Conservation (phyloP, 768 basidiomycete genomes). For the Sporobolomyces pararoseus region DNA sequence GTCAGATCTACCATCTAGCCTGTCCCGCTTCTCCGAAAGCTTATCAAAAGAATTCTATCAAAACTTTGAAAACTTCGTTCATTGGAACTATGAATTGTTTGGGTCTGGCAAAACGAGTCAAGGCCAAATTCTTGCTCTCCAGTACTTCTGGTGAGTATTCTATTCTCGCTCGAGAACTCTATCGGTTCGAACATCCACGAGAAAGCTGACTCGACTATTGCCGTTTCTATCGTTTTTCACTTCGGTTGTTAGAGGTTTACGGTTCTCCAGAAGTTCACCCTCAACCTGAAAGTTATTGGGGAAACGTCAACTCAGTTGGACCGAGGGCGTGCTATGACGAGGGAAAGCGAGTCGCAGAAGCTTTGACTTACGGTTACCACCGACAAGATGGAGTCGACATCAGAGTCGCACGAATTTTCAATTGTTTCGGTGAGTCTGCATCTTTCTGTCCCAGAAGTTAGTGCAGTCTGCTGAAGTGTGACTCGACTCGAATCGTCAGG, state of each 20-base stretch:
- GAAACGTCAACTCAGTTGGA: constrained; percentile 93
- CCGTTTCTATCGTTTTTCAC: no score
- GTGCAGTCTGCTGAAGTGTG: no score
- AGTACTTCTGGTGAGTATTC: constrained; percentile 75
- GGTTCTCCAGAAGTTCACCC: constrained; percentile 98
- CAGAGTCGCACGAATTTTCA: constrained; percentile 96
- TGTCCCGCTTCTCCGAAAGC: constrained; percentile 63
- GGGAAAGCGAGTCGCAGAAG: constrained; percentile 98
- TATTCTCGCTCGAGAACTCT: background rate
- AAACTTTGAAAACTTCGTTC: constrained; percentile 98
- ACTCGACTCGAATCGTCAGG: no score
- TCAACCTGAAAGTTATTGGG: constrained; percentile 56
- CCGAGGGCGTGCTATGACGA: constrained; percentile 99
- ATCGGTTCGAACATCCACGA: no score
- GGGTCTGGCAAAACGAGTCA: constrained; percentile 91
- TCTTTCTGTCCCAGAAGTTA: no score
- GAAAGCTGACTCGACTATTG: no score
- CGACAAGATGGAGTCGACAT: constrained; percentile 93
- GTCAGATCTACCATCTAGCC: constrained; percentile 90
- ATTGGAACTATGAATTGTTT: constrained; percentile 99
- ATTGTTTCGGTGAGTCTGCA: constrained; percentile 67
- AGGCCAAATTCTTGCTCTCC: constrained; percentile 91
- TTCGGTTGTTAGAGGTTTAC: constrained; percentile 99
- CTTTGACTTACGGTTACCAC: constrained; percentile 91
- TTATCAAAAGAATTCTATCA: constrained; percentile 95